Conservation (phyloP, 768 basidiomycete species). For the Tylopilus intermedius region DNA sequence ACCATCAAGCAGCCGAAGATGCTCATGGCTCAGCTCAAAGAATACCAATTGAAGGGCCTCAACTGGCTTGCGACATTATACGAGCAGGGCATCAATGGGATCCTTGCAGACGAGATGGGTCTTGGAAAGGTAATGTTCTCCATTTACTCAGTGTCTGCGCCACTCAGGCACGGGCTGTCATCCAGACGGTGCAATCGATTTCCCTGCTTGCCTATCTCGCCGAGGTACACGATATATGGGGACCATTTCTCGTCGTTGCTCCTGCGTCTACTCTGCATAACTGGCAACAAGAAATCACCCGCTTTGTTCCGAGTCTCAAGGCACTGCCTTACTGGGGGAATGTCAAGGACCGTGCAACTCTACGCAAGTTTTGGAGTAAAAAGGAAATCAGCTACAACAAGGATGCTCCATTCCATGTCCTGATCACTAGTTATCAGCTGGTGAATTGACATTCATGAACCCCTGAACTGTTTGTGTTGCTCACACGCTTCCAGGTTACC, state of each 20-base stretch:
- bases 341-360: constrained; percentile 88
- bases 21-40: constrained; percentile 94
- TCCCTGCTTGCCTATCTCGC: constrained; percentile 93
- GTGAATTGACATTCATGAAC: constrained; percentile 38
- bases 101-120: constrained; percentile 99
- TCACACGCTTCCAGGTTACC: constrained; percentile 55
- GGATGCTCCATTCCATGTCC: constrained; percentile 92
- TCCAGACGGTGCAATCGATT: constrained; percentile 93
- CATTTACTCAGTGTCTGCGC: constrained; percentile 7
- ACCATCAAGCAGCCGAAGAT: constrained; percentile 91
- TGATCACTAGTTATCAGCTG: constrained; percentile 96
- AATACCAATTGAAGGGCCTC: constrained; percentile 96
- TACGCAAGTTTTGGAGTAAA: constrained; percentile 97
- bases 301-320: constrained; percentile 91
- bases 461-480: not conserved
- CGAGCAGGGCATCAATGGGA: constrained; percentile 99
- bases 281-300: constrained; percentile 97
- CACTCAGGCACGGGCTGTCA: not conserved
- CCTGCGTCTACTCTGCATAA: constrained; percentile 97
- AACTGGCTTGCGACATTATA: constrained; percentile 98
- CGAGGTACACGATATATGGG: constrained; percentile 98
- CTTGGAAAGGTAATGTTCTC: constrained; percentile 63
- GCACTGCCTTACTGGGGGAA: constrained; percentile 98
- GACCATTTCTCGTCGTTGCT: constrained; percentile 96
- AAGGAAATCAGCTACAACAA: constrained; percentile 94